Percentiles rank a stretch among this genome's conserved stretches.
Conservation (phyloP, 164 flowering plant species). For the Umbellularia californica region DNA sequence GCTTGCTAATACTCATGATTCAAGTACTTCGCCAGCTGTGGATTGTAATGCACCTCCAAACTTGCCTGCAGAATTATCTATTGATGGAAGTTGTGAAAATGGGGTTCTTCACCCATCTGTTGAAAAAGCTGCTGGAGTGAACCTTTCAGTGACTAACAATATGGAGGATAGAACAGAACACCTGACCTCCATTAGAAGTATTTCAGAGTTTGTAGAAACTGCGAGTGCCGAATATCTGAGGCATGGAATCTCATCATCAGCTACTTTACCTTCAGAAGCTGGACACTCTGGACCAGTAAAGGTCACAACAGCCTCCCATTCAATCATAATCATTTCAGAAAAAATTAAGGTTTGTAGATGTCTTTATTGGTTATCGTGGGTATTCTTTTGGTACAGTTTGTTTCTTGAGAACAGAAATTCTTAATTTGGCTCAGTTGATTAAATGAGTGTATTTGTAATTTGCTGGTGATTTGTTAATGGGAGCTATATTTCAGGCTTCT, state of each 20-base stretch:
- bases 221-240: conserved; percentile 8
- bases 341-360: not conserved
- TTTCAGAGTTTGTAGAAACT: not conserved
- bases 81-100: conserved; percentile 11
- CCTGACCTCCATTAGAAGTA: not conserved
- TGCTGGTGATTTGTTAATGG: not conserved
- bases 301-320: conserved; percentile 13
- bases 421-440: not conserved
- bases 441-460: not conserved
- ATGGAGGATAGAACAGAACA: not conserved
- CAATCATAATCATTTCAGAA: not conserved
- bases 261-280: conserved; percentile 6
- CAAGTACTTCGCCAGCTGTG: conserved; percentile 12
- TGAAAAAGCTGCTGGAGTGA: conserved; percentile 3
- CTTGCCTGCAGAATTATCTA: conserved; percentile 10
- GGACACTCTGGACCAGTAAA: conserved; percentile 15
- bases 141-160: not conserved
- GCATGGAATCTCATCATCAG: conserved; percentile 11
- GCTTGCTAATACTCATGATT: not conserved
- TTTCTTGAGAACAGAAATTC: not conserved
- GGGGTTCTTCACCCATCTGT: not conserved
- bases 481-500: not conserved
- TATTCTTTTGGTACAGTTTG: not conserved
- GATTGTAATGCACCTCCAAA: conserved; percentile 7
- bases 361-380: not conserved